Evolutionary conservation across 2,329 filamentous ascomycete genomes (phyloP).

Genomic region (Beauveria caledonica): DNA sequence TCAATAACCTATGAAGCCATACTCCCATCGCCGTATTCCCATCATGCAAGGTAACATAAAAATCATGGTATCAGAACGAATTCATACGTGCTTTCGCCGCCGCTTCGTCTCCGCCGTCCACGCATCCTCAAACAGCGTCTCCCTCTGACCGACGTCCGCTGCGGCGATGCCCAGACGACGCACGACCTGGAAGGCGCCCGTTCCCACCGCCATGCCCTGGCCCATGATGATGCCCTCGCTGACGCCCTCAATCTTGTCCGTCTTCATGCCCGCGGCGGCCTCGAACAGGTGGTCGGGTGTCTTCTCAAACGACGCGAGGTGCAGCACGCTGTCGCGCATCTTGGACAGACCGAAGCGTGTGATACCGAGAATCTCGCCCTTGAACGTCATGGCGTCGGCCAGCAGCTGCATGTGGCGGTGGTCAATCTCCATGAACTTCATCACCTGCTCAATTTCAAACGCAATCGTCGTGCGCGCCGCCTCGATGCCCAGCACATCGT

Average conservation of each 20-base stretch:
- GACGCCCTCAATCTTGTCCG: constrained; percentile 86
- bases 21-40: background rate
- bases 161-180: constrained; percentile 61
- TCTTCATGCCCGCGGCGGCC: constrained; percentile 85
- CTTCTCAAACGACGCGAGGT: constrained; percentile 95
- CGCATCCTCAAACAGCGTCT: constrained; percentile 63
- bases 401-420: constrained; percentile 96
- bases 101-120: constrained; percentile 36
- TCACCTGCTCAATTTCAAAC: constrained; percentile 77
- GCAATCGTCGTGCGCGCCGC: constrained; percentile 86
- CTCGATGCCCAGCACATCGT: constrained; percentile 86
- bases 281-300: constrained; percentile 96
- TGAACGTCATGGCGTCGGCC: constrained; percentile 98
- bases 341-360: constrained; percentile 94
- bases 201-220: constrained; percentile 85
- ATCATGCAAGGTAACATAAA: background rate
- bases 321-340: constrained; percentile 89
- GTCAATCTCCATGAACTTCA: constrained; percentile 92
- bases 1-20: background rate
- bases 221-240: constrained; percentile 98
- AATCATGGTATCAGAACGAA: background rate
- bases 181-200: constrained; percentile 85
- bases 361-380: constrained; percentile 92
- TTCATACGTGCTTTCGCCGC: constrained; percentile 2
- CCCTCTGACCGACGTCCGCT: constrained; percentile 47